Base-by-base conservation (phyloP, 352 stramenopile species). In the Phytophthora aleatoria region DNA sequence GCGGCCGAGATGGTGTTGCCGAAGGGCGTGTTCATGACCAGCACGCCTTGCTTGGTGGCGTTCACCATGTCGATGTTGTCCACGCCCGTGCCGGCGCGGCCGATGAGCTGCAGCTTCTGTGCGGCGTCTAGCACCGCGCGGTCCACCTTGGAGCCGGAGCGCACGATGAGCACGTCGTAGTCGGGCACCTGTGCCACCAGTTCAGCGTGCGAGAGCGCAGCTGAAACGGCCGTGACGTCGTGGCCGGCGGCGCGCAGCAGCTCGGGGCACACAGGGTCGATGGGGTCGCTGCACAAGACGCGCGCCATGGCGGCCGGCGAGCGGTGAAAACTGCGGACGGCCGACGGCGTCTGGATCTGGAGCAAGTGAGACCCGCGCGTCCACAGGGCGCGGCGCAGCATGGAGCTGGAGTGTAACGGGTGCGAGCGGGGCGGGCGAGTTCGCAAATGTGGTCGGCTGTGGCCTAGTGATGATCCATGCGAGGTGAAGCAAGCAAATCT, bases 1-100 rank as follows among this genome's bases (percentile, higher is more conserved):
- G 97, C 97, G 20, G 97, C 94, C 30, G 94, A 97, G 57, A 98
- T 91, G 43, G 94, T 97, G 84, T 98, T 99, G 28, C 94, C 96
- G 39, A 91, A 94, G 7, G 96, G 96, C 42, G 96, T 98, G 76
- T 99, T 99, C 69, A 99, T 97, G 49, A 99, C 96, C 43, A 98
- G 84, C 62, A 99, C 96, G 55, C 96, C 84, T 52, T 92, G 78
- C 61, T 92, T 92, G 16, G 94, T 98, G 42, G 94, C 90, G 55
- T 81, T 82, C 41, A 93, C 76, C 39, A 98, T 79, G 75, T 98
- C 91, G 61, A 98, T 98, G 79, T 98, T 98, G 81, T 98, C 94
- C 28, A 97, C 85, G 64, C 94, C 92, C 33, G 91, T 97, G 50
- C 92, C 92, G 48, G 92, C 91, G 60, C 92, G 85, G 6, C 89